Evolutionary conservation across 2,329 filamentous ascomycete species (phyloP).

Genomic region (Metarhizium anisopliae): DNA sequence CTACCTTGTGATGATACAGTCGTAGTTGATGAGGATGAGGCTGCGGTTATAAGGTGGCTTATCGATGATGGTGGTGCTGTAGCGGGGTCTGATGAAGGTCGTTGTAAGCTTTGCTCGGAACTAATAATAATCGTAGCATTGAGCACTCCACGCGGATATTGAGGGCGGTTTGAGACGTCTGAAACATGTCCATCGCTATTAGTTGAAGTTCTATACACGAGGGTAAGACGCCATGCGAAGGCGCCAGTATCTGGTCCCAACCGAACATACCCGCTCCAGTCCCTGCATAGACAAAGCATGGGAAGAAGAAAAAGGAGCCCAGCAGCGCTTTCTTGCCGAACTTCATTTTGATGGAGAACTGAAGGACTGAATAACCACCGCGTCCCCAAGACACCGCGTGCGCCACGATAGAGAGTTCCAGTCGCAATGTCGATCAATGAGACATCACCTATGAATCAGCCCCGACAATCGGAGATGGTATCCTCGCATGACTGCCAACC

Average conservation of each 20-base stretch:
- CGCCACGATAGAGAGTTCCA: background rate
- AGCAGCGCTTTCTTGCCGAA: slow-evolving; percentile 8
- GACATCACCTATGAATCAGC: slow-evolving; percentile 5
- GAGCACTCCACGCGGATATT: background rate
- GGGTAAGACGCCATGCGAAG: background rate
- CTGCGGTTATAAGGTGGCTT: background rate
- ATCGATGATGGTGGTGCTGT: background rate
- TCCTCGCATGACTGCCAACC: background rate
- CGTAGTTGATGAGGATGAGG: background rate
- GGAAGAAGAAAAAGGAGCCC: slow-evolving; percentile 8
- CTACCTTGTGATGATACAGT: background rate
- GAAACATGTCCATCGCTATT: background rate
- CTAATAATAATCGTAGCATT: background rate
- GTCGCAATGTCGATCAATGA: background rate
- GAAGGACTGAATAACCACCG: background rate
- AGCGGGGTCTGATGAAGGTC: background rate
- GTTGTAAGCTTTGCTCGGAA: background rate
- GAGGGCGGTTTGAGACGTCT: background rate
- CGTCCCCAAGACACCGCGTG: background rate
- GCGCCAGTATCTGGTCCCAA: slow-evolving; percentile 1
- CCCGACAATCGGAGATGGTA: background rate
- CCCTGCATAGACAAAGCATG: slow-evolving; percentile 7
- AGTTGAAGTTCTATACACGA: background rate
- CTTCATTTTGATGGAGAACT: slow-evolving; percentile 11
- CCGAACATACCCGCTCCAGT: slow-evolving; percentile 1